Evolutionary conservation across 805 yeast species (phyloP), one percentile per base, ranked within the genome.

Genomic region (Yamadazyma scolyti): DNA sequence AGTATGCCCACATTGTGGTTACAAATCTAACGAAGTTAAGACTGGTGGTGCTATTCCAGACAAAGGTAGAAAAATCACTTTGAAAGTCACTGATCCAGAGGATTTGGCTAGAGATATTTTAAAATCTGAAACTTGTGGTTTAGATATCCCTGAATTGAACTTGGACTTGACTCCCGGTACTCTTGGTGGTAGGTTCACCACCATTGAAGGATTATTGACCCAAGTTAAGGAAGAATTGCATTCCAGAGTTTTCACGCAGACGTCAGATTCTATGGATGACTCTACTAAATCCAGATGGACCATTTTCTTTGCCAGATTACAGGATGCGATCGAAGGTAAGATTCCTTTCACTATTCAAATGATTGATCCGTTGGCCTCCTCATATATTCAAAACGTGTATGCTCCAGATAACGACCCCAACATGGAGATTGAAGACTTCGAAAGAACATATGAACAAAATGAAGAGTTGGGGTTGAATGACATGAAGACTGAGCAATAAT

Each of bases 391-490:
- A 62, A 93, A 93, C 54, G 93, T 90, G n/a, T 93, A 89, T 53
- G 99, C 99, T 20, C 99, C 99, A 16, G 99, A 93, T 61, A 75
- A 76, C 24, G 99, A 93, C 62, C 99, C 99, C 43, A 86, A 90
- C 55, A 93, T 93, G 97, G 70, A 57, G 24, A 75, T 84, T 39
- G 96, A 83, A 61, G 96, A 93, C 36, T 86, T 77, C 46, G 95
- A 87, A 45, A 83, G 99, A 68, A 80, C 95, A 2, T 65, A 69
- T 23, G 82, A 86, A 50, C 94, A 89, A 59, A 88, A 93, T 54
- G 98, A 93, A 52, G 90, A 82, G 25, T 72, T 93, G 42, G 99
- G 99, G 14, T 67, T 93, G 52, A 68, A 63, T 40, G 80, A 75
- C 48, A 75, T 66, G 63, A 52, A 61, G 29, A 50, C 66, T 26